A percentile compares a stretch with the other conserved stretches of the same genome.
Evolutionary conservation across 2,329 filamentous ascomycete species (phyloP).

Genomic region (Fusarium succisae): DNA sequence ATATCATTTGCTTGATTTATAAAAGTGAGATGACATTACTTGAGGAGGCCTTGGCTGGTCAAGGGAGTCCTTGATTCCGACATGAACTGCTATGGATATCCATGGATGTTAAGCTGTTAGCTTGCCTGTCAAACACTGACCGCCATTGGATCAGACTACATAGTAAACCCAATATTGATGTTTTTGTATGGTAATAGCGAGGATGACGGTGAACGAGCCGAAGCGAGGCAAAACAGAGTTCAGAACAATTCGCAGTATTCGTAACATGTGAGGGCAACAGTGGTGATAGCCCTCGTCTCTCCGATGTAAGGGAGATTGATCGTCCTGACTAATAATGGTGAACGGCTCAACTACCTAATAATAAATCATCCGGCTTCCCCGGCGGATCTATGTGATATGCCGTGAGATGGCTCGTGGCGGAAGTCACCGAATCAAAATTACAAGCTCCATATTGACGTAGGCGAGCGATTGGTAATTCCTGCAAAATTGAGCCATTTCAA

Average conservation of each 20-base stretch:
- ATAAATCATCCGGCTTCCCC: constrained; percentile 21
- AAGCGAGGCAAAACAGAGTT: constrained; percentile 17
- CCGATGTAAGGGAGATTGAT: constrained; percentile 23
- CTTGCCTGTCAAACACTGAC: constrained; percentile 14
- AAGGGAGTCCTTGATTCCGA: constrained; percentile 3
- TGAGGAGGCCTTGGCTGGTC: not conserved
- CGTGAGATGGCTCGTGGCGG: constrained; percentile 9
- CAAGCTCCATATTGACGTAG: constrained; percentile 25
- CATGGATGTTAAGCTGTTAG: not conserved
- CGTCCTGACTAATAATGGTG: not conserved
- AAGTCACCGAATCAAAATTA: constrained; percentile 17
- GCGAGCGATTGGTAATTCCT: constrained; percentile 19
- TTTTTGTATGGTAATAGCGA: not conserved
- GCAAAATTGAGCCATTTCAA: constrained; percentile 23
- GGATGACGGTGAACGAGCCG: not conserved
- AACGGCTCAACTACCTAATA: constrained; percentile 1
- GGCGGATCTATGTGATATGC: constrained; percentile 25
- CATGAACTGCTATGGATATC: constrained; percentile 2
- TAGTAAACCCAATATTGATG: not conserved
- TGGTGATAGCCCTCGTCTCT: constrained; percentile 20
- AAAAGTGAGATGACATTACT: constrained; percentile 28
- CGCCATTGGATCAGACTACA: constrained; percentile 6
- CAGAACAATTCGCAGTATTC: constrained; percentile 8
- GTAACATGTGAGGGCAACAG: constrained; percentile 3
- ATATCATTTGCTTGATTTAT: constrained; percentile 20